Conservation (phyloP, 1,139 yeast genomes). For the Kodamaea anthophila region DNA sequence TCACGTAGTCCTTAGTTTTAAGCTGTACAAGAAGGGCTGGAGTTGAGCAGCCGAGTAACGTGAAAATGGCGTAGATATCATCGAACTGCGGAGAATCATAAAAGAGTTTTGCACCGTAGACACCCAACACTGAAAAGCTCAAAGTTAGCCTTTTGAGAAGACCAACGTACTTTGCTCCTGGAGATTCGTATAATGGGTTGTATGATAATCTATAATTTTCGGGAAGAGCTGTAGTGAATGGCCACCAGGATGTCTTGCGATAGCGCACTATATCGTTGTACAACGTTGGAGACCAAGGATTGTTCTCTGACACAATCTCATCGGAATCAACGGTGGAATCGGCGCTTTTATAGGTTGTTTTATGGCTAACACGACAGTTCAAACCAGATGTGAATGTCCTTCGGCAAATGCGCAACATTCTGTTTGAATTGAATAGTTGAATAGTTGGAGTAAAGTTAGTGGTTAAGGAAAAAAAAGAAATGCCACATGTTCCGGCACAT, state of each 20-base stretch:
- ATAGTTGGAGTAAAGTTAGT: not conserved
- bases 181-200: constrained; percentile 51
- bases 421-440: not conserved
- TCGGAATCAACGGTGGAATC: constrained; percentile 39
- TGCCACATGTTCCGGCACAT: not conserved
- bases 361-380: constrained; percentile 4
- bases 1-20: constrained; percentile 61
- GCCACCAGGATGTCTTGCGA: constrained; percentile 16
- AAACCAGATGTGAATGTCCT: constrained; percentile 7
- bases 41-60: constrained; percentile 31
- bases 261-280: constrained; percentile 33
- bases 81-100: constrained; percentile 53
- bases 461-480: not conserved
- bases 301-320: constrained; percentile 36
- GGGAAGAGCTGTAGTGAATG: constrained; percentile 27
- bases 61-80: constrained; percentile 43
- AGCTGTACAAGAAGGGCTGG: constrained; percentile 51
- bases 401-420: constrained; percentile 1
- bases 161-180: constrained; percentile 50
- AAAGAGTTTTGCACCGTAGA: constrained; percentile 50
- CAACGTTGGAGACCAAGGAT: constrained; percentile 46
- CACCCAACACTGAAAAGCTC: constrained; percentile 50
- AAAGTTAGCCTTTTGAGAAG: constrained; percentile 48
- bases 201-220: constrained; percentile 45
- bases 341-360: constrained; percentile 19